Conservation (phyloP, 192 early-diverging fungal genomes). For the Coemansia sp. region DNA sequence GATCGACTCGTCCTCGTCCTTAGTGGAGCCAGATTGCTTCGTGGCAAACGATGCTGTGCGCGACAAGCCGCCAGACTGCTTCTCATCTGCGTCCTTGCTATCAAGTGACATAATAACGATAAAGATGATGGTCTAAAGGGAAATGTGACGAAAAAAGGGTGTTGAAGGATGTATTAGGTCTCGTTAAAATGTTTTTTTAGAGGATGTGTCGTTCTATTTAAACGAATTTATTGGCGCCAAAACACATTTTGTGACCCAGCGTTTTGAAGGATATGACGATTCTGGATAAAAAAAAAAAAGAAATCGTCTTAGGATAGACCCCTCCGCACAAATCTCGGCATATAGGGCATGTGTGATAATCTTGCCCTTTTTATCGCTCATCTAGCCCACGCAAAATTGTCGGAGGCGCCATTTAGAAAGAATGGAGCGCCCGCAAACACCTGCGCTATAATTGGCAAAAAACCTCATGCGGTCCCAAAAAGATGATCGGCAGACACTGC, state of each 20-base stretch:
- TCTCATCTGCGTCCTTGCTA: not conserved
- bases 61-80: not conserved
- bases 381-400: not conserved
- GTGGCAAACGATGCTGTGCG: not conserved
- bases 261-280: not conserved
- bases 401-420: not conserved
- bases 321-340: conserved; percentile 2
- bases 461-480: not conserved
- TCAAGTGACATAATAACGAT: not conserved
- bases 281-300: not conserved
- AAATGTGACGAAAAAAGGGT: not conserved
- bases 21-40: not conserved
- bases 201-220: not conserved
- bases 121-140: not conserved
- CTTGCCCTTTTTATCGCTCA: not conserved
- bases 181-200: not conserved
- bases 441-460: not conserved
- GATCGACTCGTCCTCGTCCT: not conserved
- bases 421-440: not conserved
- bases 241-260: not conserved
- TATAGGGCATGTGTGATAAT: not conserved
- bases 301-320: not conserved
- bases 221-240: not conserved
- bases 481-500: not conserved
- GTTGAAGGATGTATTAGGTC: not conserved